Evolutionary conservation across 83 land plant species (phyloP).

Genomic region (Picea abies): DNA sequence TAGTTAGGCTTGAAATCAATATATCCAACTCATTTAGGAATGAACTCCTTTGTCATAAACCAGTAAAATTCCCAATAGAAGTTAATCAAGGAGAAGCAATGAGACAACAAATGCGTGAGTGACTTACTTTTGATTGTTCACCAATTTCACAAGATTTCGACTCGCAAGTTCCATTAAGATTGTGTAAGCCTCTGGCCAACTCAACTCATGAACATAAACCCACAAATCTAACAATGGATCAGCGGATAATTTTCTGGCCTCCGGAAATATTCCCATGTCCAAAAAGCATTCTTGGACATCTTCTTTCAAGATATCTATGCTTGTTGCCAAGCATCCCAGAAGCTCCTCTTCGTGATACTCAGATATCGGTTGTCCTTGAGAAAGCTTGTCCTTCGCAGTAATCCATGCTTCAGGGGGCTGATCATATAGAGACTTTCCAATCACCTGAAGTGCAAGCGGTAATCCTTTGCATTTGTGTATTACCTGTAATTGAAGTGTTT

Average conservation of each 20-base stretch:
- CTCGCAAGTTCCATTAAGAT: conserved; percentile 30
- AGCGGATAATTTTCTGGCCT: conserved; percentile 55
- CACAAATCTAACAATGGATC: conserved; percentile 53
- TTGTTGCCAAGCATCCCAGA: conserved; percentile 41
- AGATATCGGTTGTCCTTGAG: conserved; percentile 38
- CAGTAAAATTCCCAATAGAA: too few species aligned
- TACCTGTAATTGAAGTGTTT: not conserved
- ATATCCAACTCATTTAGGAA: too few species aligned
- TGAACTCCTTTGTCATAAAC: too few species aligned
- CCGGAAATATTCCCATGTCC: conserved; percentile 62
- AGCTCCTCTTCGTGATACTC: conserved; percentile 24
- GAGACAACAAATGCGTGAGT: too few species aligned
- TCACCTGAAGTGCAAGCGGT: conserved; percentile 5
- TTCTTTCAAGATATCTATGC: conserved; percentile 27
- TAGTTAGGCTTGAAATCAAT: not conserved
- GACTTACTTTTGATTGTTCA: not conserved
- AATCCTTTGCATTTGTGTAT: conserved; percentile 3
- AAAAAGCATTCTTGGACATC: conserved; percentile 57
- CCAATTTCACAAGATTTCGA: conserved; percentile 23
- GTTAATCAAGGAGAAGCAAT: too few species aligned
- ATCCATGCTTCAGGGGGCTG: conserved; percentile 38
- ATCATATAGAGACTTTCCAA: not conserved
- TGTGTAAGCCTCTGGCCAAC: conserved; percentile 52
- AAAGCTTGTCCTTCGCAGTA: conserved; percentile 36
- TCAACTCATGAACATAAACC: conserved; percentile 51